Evolutionary conservation across 352 stramenopile species (phyloP), one percentile per base, ranked within the genome.

Genomic region (Pythium pyrilobum): DNA sequence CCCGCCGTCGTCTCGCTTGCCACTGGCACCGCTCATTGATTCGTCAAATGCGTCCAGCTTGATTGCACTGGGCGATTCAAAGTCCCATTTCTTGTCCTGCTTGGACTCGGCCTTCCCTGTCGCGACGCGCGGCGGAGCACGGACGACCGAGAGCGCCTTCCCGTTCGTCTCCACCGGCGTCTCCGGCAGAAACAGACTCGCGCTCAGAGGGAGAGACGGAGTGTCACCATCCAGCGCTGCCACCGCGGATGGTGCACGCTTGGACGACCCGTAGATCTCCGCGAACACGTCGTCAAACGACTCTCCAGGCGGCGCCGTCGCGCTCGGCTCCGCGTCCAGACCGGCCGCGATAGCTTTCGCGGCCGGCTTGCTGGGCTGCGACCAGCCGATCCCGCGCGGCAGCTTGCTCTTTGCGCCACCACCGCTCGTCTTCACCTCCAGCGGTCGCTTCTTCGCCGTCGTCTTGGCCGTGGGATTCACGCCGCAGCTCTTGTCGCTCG

Each of bases 231-330:
- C 40, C 16, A 50, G 2, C 2, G 18, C 33, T 6, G 47, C 40
- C 2, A 25, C 11, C 29, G 25, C 29, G 15, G 25, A 36, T 2
- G 20, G 13, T 39, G 15, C 27, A 5, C 48, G 49, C 49, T 46
- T 59, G 16, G 42, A 51, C 0, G 27, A n/a, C n/a, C 57, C 56
- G 38, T 67, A 66, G 25, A 70, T 54, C 29, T 70, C 62, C 5
- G 43, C 52, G 37, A 66, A 70, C 1, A 70, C 57, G 10, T 63
- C 48, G 6, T 70, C 62, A 40, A 70, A 70, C 8, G 45, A 47
- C 25, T 70, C 62, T 7, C 21, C 39, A 21, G 41, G 39, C 29
- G 28, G 27, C 29, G 31, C 37, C 4, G 28, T 39, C 8, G 42
- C 33, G 25, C 23, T 23, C 21, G 21, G 13, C 13, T 43, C n/a